A percentile compares a stretch with the other conserved stretches of the same genome.
Conservation (phyloP, 2,329 filamentous ascomycete genomes). For the Hirsutella minnesotensis region DNA sequence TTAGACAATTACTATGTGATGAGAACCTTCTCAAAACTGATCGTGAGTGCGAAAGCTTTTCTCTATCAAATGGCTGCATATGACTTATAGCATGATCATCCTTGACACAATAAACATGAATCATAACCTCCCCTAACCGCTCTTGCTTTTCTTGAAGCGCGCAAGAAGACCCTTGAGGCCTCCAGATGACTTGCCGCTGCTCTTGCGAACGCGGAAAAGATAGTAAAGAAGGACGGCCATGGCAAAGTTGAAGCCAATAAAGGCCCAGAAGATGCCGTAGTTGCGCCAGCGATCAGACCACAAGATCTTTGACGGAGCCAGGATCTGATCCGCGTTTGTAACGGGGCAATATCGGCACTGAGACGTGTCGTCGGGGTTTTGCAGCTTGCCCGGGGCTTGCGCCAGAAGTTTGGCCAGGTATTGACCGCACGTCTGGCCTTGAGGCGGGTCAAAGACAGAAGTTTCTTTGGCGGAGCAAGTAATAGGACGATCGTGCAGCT, state of each 20-base stretch:
- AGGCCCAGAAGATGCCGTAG: constrained; percentile 59
- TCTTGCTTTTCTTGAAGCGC: too few relatives aligned
- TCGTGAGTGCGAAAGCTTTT: too few relatives aligned
- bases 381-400: constrained; percentile 42
- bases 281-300: constrained; percentile 54
- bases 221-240: constrained; percentile 51
- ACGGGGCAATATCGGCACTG: constrained; percentile 58
- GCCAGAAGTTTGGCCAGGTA: constrained; percentile 50
- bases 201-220: constrained; percentile 39
- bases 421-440: constrained; percentile 46
- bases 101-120: too few relatives aligned
- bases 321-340: constrained; percentile 47
- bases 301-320: constrained; percentile 32
- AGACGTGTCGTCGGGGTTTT: constrained; percentile 43
- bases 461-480: constrained; percentile 43
- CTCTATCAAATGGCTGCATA: too few relatives aligned
- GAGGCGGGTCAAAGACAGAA: constrained; percentile 52
- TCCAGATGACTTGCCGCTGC: constrained; percentile 9
- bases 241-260: constrained; percentile 50
- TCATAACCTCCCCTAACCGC: too few relatives aligned
- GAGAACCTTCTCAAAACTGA: too few relatives aligned
- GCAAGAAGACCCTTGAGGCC: too few relatives aligned
- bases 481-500: constrained; percentile 44
- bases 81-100: too few relatives aligned
- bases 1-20: too few relatives aligned